Base-by-base conservation (phyloP, 306 rosid species). In the Pyrus pyrifolia region DNA sequence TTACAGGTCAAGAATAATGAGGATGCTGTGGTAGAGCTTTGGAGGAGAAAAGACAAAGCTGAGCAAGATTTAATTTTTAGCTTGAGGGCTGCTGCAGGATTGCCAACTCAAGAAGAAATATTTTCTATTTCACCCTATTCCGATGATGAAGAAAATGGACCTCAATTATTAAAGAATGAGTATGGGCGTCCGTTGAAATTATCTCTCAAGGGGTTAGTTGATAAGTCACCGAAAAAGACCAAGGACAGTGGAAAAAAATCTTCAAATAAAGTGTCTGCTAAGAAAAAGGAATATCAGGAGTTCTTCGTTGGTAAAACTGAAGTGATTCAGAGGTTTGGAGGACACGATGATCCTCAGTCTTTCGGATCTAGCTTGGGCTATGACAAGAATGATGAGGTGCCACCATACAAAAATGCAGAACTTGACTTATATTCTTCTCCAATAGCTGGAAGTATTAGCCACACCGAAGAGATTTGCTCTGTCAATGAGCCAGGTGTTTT, bases 21-120 rank as follows among this genome's bases (percentile, higher is more conserved):
- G 78, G 98, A 96, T 87, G 99, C 99, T 63, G 96, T 90, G 65
- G 91, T 86, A 83, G 98, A 96, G 87, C 94, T 96, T 75, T 96
- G 99, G 98, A 91, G 88, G 87, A 87, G 99, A 88, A 92, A 83
- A 85, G 93, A 96, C 35, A 70, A 79, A 74, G 88, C 91, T 67
- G 99, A 96, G 74, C 83, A 71, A 31, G 96, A 89, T 85, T 85
- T 91, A 78, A 86, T 96, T 81, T 73, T 85, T 68, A 89, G 90
- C 91, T 85, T 96, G 92, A 91, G 97, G 86, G 93, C 90, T 82
- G 97, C 93, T 31, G 97, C 97, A 53, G 99, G 98, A 75, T 85
- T 96, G 77, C 99, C 99, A 27, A 93, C 90, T 63, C 96, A 87
- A 85, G 98, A 96, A 70, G 98, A 96, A 77, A 93, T 96, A 85